A percentile compares a stretch with the other conserved stretches of the same genome.
Evolutionary conservation across 1,139 yeast genomes (phyloP).

Genomic region (Yamadazyma jaroonii): DNA sequence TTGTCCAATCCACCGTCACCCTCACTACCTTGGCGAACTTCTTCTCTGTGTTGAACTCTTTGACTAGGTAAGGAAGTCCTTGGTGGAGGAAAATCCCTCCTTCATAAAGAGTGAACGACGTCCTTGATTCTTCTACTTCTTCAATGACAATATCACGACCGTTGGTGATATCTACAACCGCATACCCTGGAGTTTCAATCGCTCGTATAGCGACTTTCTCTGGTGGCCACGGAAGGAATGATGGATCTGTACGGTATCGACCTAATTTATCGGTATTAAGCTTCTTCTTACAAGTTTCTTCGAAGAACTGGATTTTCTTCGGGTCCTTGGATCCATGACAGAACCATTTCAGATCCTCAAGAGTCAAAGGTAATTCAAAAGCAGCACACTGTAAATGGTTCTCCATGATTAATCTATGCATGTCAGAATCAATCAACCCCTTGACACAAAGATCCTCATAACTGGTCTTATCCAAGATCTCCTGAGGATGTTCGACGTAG

Average conservation of each 20-base stretch:
- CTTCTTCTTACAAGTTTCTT: slow-evolving; percentile 39
- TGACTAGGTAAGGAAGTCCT: slow-evolving; percentile 83
- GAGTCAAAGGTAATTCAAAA: slow-evolving; percentile 66
- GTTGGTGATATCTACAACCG: slow-evolving; percentile 85
- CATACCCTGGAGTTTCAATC: slow-evolving; percentile 73
- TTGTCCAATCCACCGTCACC: slow-evolving; percentile 91
- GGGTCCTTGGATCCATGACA: slow-evolving; percentile 31
- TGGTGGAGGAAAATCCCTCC: slow-evolving; percentile 95
- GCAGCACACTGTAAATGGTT: slow-evolving; percentile 95
- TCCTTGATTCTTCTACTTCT: slow-evolving; percentile 85
- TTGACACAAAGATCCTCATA: slow-evolving; percentile 47
- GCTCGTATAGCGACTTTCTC: slow-evolving; percentile 75
- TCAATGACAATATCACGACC: slow-evolving; percentile 76
- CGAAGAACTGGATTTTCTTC: slow-evolving; percentile 31
- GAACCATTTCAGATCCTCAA: slow-evolving; percentile 60
- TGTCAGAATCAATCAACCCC: slow-evolving; percentile 34
- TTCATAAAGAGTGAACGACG: slow-evolving; percentile 87
- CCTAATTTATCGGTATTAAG: slow-evolving; percentile 49
- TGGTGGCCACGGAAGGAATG: slow-evolving; percentile 79
- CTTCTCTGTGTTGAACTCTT: slow-evolving; percentile 75
- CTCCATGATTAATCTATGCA: slow-evolving; percentile 51
- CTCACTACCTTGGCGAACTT: slow-evolving; percentile 79
- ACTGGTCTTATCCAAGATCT: slow-evolving; percentile 44
- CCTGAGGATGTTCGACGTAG: slow-evolving; percentile 68
- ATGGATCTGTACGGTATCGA: slow-evolving; percentile 56